Evolutionary conservation across 257 asterid genomes (phyloP).

Genomic region (Capsicum baccatum): DNA sequence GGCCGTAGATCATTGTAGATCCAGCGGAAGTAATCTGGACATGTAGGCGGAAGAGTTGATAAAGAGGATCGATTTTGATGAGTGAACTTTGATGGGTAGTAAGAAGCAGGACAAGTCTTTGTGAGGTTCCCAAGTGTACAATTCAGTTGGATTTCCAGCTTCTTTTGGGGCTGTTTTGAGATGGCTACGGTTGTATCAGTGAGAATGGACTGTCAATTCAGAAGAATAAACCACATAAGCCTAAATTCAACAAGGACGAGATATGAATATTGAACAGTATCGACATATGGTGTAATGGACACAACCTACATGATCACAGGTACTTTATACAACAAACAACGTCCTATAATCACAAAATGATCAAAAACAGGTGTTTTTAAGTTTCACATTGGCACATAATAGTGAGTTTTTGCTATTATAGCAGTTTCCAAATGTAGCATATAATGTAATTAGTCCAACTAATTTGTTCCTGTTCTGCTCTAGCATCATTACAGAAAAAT

Average conservation of each 20-base stretch:
- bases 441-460: too few species aligned
- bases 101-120: constrained; percentile 42
- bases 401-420: background rate
- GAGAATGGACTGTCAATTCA: constrained; percentile 45
- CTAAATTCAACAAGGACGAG: constrained; percentile 5
- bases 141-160: constrained; percentile 41
- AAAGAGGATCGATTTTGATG: constrained; percentile 14
- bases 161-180: constrained; percentile 6
- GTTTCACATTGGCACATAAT: background rate
- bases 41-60: background rate
- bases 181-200: background rate
- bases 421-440: background rate
- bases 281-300: background rate
- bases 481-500: too few species aligned
- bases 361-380: background rate
- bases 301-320: background rate
- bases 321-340: background rate
- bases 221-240: background rate
- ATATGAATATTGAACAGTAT: background rate
- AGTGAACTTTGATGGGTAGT: constrained; percentile 43
- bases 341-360: background rate
- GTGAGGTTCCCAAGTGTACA: constrained; percentile 38
- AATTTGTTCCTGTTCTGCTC: too few species aligned
- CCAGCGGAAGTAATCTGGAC: constrained; percentile 54
- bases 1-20: constrained; percentile 50